phyloP scores from a whole-genome alignment of 306 rosid species.

The Ochetophila trinervis region DNA sequence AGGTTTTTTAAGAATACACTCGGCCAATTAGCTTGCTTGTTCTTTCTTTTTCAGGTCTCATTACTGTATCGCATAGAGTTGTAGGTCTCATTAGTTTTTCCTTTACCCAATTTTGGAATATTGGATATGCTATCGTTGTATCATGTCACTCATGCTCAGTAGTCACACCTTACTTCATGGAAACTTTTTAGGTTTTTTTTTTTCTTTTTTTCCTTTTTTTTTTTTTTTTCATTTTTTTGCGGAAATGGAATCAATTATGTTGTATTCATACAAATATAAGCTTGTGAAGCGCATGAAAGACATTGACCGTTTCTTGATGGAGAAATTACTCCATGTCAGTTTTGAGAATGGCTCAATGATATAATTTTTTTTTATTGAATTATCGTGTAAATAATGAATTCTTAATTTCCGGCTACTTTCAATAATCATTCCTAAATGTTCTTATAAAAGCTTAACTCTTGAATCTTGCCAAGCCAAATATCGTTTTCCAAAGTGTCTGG shows the following conservation, averaged over 20 bases:
- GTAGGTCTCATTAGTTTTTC: neutral
- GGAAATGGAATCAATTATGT: neutral
- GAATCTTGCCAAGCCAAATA: too few species aligned
- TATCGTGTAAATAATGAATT: too few species aligned
- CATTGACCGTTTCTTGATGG: neutral
- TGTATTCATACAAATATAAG: neutral
- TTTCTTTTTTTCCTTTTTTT: too few species aligned
- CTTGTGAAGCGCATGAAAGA: neutral
- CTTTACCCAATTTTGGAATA: neutral
- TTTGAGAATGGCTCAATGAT: neutral
- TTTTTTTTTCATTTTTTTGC: neutral
- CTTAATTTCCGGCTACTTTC: too few species aligned
- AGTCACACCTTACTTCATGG: neutral
- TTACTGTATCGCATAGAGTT: neutral
- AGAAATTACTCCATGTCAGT: neutral
- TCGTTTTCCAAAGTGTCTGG: too few species aligned
- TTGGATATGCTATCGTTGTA: neutral
- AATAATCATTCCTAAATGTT: too few species aligned
- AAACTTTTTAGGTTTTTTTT: neutral
- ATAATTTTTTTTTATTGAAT: neutral
- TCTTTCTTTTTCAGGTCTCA: slow-evolving; percentile 4
- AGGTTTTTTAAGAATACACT: neutral
- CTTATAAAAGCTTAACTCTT: too few species aligned
- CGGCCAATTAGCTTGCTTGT: neutral
- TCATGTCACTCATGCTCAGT: slow-evolving; percentile 6